Evolutionary conservation across 164 flowering plant genomes (phyloP), one percentile per base, ranked within the genome.

Genomic region (Magnolia kwangsiensis): DNA sequence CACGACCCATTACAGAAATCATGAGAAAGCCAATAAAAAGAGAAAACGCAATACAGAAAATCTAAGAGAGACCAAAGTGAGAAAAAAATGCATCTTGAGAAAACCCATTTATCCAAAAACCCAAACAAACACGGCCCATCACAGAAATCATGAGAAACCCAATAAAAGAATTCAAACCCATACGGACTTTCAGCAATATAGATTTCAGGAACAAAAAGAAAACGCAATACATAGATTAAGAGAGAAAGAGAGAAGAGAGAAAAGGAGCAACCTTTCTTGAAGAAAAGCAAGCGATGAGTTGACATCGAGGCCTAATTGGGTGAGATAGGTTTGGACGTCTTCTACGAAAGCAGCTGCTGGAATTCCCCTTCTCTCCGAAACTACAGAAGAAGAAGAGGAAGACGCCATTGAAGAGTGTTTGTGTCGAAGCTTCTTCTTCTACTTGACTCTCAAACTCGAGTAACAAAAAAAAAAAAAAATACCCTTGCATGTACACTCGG

Each of bases 311-410:
- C 89, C 91, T 14, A 77, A 80, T 75, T 91, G 94, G 23, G 80
- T 67, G 78, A 95, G 94, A 76, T 88, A 93, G 11, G 87, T 81
- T 63, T 92, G 92, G 0, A 95, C 98, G 77, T 92, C 99, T 64
- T 90, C 92, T 0, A 95, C 92, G 76, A 96, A 96, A 50, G 95
- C 80, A 70, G 98, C 97, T 63, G 86, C 96, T 3, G 98, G 98
- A 10, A 96, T 94, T 3, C 98, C 99, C 79, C 99, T 89, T 77
- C 99, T 83, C 81, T 91, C 99, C 1, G 86, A 66, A n/a, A 80
- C 83, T 27, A 2, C 74, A 0, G 86, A 51, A 18, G 82, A 31
- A 19, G 82, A 72, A n/a, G 80, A 72, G 16, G 80, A 74, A 20
- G 80, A 63, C 21, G 70, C 74, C 77, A 75, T 76, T 24, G 23